Base-by-base conservation (phyloP, 176 grass and related monocot species). In the Hordeum marinum region DNA sequence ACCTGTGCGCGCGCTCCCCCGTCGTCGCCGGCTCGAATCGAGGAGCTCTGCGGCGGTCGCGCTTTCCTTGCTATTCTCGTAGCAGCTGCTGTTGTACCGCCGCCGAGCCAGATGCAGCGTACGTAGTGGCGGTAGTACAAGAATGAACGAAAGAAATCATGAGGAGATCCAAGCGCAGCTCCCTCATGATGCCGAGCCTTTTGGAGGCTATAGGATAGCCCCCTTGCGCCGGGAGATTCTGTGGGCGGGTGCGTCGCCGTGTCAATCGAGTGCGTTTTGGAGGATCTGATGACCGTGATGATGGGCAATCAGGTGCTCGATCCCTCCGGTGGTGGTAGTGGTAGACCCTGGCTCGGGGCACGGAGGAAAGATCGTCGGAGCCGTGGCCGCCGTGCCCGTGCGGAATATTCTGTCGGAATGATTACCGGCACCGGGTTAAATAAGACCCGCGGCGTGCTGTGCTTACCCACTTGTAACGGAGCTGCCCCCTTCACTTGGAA, bases 351-450 rank as follows among this genome's bases (percentile, higher is more conserved):
- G 3, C 32, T 3, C 9, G 65, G 66, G 45, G 45, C 13, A 48
- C 5, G 1, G 48, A 52, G 15, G 13, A 2, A 42, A 83, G 69
- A 50, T 48, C 26, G 27, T 12, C 31, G 13, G 40, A 50, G 2
- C 9, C 43, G 42, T 21, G 60, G 11, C 68, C 55, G 40, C 11
- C 55, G 37, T 27, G 45, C 9, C 23, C 17, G 48, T 39, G 45
- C n/a, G 11, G 62, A 76, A 85, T 68, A 77, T 68, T 32, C 83
- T 86, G 84, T 84, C 80, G 68, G 80, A 73, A 79, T 87, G 60
- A 87, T 86, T 67, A 90, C 80, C 57, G n/a, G 20, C 84, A 86
- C 10, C 18, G 72, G 35, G 64, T 82, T 80, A 80, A 89, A 75
- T 84, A 85, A 57, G 82, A 85, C 68, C 36, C 1, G 37, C 27